Conservation (phyloP, 768 basidiomycete species). For the Hypholoma sublateritium region DNA sequence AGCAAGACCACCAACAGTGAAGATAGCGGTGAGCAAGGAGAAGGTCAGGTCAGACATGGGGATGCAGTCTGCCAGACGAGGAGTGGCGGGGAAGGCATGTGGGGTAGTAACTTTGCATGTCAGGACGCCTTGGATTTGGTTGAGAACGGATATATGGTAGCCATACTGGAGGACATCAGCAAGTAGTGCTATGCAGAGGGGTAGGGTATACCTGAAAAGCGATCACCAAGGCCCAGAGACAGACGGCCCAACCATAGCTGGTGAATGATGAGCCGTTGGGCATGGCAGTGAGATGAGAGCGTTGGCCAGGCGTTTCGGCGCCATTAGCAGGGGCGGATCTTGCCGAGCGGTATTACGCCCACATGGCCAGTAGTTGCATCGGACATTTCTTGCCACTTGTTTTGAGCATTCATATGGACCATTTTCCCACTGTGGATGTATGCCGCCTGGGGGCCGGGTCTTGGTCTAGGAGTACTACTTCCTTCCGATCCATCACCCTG, state of each 20-base stretch:
- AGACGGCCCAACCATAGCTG: conserved; percentile 60
- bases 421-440: neutral
- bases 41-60: conserved; percentile 76
- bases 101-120: conserved; percentile 54
- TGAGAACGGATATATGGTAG: conserved; percentile 91
- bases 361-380: neutral
- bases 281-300: neutral
- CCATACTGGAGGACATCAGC: conserved; percentile 56
- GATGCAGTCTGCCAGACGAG: conserved; percentile 70
- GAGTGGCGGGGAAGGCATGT: conserved; percentile 22
- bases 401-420: no score
- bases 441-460: neutral
- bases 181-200: neutral
- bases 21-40: conserved; percentile 81
- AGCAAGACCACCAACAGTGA: conserved; percentile 83
- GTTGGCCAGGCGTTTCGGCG: neutral
- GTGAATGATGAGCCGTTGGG: conserved; percentile 42
- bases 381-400: no score
- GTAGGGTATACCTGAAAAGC: conserved; percentile 51
- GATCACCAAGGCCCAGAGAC: conserved; percentile 64
- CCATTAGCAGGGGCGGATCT: neutral
- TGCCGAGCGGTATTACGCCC: neutral
- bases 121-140: conserved; percentile 80
- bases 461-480: neutral
- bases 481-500: conserved; percentile 1